Percentiles rank a stretch among this genome's conserved stretches.
Conservation (phyloP, 2,329 filamentous ascomycete genomes). For the Ploettnerulaceae sp. region DNA sequence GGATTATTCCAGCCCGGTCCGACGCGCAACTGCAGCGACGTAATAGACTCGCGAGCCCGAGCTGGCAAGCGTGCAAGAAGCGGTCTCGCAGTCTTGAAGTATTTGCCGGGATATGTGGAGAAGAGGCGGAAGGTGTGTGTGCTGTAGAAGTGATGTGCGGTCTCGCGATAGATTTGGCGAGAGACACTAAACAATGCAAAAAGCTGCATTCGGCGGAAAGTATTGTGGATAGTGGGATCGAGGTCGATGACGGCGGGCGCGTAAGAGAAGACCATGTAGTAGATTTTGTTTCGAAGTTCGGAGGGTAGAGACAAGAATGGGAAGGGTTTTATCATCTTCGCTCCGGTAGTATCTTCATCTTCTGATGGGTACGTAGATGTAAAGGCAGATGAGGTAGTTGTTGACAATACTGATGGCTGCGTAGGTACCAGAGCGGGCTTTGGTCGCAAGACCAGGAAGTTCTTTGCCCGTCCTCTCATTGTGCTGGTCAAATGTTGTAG, state of each 20-base stretch:
- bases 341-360: constrained; percentile 12
- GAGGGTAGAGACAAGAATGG: constrained; percentile 63
- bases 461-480: constrained; percentile 9
- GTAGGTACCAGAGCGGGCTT: not conserved
- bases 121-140: constrained; percentile 61
- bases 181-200: constrained; percentile 58
- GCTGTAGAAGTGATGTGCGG: constrained; percentile 61
- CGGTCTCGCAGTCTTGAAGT: constrained; percentile 70
- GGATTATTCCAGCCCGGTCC: constrained; percentile 70
- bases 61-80: constrained; percentile 61
- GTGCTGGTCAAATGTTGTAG: not conserved
- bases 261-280: constrained; percentile 56
- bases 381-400: constrained; percentile 11
- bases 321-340: constrained; percentile 42
- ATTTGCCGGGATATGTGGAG: constrained; percentile 56
- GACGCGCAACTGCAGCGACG: constrained; percentile 62
- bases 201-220: constrained; percentile 47
- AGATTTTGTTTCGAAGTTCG: constrained; percentile 66
- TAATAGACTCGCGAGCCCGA: constrained; percentile 55
- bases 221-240: constrained; percentile 59
- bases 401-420: constrained; percentile 3
- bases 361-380: constrained; percentile 28
- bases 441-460: constrained; percentile 5
- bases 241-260: constrained; percentile 57
- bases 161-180: constrained; percentile 57